Evolutionary conservation across 345 rosid genomes (phyloP).

Genomic region (Arabidopsis arenosa): DNA sequence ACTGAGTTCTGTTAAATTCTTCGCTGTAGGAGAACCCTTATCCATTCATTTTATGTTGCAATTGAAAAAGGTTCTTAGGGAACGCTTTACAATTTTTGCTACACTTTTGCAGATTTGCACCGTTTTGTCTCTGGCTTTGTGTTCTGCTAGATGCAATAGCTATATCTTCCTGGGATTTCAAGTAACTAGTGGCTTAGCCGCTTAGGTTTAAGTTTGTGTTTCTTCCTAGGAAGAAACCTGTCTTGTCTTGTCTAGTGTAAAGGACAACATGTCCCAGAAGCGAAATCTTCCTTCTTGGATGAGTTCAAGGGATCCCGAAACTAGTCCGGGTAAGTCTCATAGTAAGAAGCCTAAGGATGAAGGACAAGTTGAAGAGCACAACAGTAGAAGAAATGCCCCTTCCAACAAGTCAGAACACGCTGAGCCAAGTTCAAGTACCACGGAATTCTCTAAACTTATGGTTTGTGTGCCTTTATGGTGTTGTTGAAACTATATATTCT

Average conservation of each 20-base stretch:
- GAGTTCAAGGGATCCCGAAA: conserved; percentile 52
- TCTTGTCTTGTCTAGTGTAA: conserved; percentile 12
- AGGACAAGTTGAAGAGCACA: background rate
- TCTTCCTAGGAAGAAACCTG: background rate
- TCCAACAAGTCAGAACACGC: conserved; percentile 18
- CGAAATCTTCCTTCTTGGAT: conserved; percentile 90
- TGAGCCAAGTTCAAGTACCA: conserved; percentile 37
- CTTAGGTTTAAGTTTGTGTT: background rate
- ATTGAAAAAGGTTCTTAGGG: background rate
- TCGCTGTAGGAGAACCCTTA: background rate
- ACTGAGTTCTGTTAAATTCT: background rate
- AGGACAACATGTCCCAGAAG: conserved; percentile 47
- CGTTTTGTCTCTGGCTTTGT: background rate
- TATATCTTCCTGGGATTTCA: background rate
- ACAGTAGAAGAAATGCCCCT: conserved; percentile 21
- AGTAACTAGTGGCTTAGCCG: background rate
- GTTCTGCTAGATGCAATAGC: background rate
- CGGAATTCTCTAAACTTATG: conserved; percentile 61
- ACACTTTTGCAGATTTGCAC: conserved; percentile 22
- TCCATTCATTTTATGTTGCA: conserved; percentile 3
- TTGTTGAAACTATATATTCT: conserved; percentile 19
- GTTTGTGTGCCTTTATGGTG: conserved; percentile 42
- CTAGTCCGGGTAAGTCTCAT: conserved; percentile 26
- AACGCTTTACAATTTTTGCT: background rate
- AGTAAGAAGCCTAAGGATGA: conserved; percentile 47